phyloP scores from a whole-genome alignment of 768 basidiomycete species.

The Roridomyces roridus region DNA sequence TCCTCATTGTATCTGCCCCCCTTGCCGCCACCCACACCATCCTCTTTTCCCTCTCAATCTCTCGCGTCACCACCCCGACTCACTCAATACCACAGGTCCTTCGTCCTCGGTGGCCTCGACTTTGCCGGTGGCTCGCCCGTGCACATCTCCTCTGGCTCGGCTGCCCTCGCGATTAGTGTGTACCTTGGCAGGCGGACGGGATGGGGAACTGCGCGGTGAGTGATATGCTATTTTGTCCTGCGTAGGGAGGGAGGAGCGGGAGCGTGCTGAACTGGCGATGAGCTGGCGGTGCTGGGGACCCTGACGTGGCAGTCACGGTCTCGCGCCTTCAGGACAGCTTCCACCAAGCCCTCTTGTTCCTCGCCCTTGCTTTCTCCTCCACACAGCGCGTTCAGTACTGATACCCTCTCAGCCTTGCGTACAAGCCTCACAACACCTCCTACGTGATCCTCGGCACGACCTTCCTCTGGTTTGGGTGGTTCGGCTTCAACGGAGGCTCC shows the following conservation, averaged over 20 bases:
- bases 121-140: constrained; percentile 76
- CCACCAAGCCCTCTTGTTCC: neutral
- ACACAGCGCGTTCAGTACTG: constrained; percentile 86
- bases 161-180: constrained; percentile 64
- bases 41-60: constrained; percentile 31
- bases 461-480: constrained; percentile 59
- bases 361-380: constrained; percentile 50
- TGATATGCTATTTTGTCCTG: neutral
- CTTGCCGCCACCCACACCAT: neutral
- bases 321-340: too few relatives aligned
- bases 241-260: too few relatives aligned
- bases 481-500: constrained; percentile 90
- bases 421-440: constrained; percentile 86
- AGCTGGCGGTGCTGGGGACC: too few relatives aligned
- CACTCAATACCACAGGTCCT: constrained; percentile 62
- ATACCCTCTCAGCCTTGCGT: constrained; percentile 87
- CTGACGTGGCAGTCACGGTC: too few relatives aligned
- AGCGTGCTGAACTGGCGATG: too few relatives aligned
- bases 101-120: constrained; percentile 71
- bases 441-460: constrained; percentile 93
- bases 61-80: constrained; percentile 36
- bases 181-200: constrained; percentile 71
- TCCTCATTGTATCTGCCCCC: neutral
- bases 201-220: constrained; percentile 59
- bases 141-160: constrained; percentile 72